Base-by-base conservation (phyloP, 768 basidiomycete genomes). In the Saitozyma sp. region DNA sequence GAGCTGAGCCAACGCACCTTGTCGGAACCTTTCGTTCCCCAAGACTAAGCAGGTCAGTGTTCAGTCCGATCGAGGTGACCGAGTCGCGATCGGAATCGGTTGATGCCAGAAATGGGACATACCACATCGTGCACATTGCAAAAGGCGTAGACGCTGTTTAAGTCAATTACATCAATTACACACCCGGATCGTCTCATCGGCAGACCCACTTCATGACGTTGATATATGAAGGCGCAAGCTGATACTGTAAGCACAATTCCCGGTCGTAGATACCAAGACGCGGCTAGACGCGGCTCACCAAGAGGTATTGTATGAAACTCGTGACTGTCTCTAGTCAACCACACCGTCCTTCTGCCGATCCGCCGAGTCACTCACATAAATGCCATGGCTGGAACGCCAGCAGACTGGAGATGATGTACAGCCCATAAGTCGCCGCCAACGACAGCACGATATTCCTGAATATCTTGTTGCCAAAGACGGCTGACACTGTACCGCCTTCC, bases 21-120 rank as follows among this genome's bases (percentile, higher is more conserved):
- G 82, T 92, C 93, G 80, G 90, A 91, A 41, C 91, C 95, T 76
- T 95, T 98, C 5, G 91, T 98, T 43, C 93, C 92, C 93, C 93
- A 94, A 5, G 90, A 92, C 77, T 79, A 57, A 7, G 20, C 4
- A 19, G 38, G 58, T 65, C 51, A 69, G 58, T 19, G 50, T 10
- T 13, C 13, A 46, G 45, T 17, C n/a, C n/a, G 45, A 17, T 46
- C 45, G n/a, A 4, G 46, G 9, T 16, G 42, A 39, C 20, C 37
- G 14, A 51, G 49, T 37, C 19, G 11, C 43, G 6, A 53, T 65
- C 40, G 14, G 39, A 41, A 29, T 10, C 45, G 14, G 20, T 1
- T 38, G 16, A 20, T 16, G 29, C 50, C 45, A 48, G 10, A 10
- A 45, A 65, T 48, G 39, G 6, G 41, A 68, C 76, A 64, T 51